Evolutionary conservation across 257 asterid species (phyloP), one percentile per base, ranked within the genome.

Genomic region (Schizonepeta tenuifolia): DNA sequence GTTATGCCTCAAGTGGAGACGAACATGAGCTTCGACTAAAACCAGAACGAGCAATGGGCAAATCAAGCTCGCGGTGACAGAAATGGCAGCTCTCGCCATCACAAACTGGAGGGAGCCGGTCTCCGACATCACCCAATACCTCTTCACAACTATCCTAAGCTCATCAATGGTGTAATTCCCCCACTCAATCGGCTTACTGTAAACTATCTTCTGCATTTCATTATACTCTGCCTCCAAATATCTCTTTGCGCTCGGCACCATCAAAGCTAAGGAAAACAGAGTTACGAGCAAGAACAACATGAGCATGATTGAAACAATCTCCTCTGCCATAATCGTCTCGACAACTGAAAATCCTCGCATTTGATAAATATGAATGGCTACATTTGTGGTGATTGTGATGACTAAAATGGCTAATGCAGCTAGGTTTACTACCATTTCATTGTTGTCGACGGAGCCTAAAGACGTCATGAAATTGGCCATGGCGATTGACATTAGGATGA

Each of bases 61-160:
- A n/a, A 84, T 51, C 33, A 67, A 0, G 17, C 84, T 77, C 3
- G 81, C 67, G 28, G 64, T 3, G 28, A 54, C 65, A 51, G 70
- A 70, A 12, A 53, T 41, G 33, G 74, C 80, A 0, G 81, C 75
- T 3, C 84, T 75, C 4, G 70, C 70, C 70, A 65, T 41, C 22
- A 65, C 70, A 65, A 65, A 65, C 70, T 65, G 70, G 8, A 80
- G 77, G 31, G 72, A 68, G 56, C 85, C 75, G 6, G 82, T 77
- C 46, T 63, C 80, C 3, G 82, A 73, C 70, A 65, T 65, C 55
- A 65, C 70, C 70, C 70, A 65, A 24, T 65, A 65, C 40, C 70
- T 43, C 70, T 65, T 65, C 41, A 43, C 69, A 33, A n/a, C 54
- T 5, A 35, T 2, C 53, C 61, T 80, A 22, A 79, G 71, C 6